These are phyloP conservation scores for Pyrenochaeta sp. DNA, from an alignment of 2,329 filamentous ascomycete species.

Conservation along the genomic window DNA sequence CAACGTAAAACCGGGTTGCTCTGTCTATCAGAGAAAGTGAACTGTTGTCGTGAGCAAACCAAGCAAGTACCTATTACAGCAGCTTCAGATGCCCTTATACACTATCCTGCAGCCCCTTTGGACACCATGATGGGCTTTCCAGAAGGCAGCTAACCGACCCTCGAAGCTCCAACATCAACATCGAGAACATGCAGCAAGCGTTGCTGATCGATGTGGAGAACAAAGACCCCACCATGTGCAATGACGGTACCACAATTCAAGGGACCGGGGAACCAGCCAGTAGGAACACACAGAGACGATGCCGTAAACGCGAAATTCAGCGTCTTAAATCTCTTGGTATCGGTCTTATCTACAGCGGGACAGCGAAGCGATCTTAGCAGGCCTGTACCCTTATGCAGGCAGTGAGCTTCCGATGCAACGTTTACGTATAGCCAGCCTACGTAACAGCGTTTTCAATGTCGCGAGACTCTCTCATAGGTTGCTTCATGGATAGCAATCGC, in stretches of 20 bases:
- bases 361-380: conserved; percentile 9
- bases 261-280: conserved; percentile 27
- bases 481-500: not conserved
- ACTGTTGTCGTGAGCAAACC: no score
- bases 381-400: conserved; percentile 26
- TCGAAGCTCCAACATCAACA: not conserved
- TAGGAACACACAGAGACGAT: conserved; percentile 17
- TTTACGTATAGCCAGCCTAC: conserved; percentile 29
- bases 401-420: conserved; percentile 24
- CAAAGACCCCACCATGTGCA: conserved; percentile 38
- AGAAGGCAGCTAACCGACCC: conserved; percentile 8
- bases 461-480: conserved; percentile 17
- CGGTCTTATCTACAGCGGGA: conserved; percentile 37
- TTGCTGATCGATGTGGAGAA: conserved; percentile 18
- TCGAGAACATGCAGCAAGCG: conserved; percentile 5
- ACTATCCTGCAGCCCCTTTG: not conserved
- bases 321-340: conserved; percentile 14
- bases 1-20: no score
- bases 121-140: conserved; percentile 24
- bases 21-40: no score
- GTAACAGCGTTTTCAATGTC: conserved; percentile 17
- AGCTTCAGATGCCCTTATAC: no score
- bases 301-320: conserved; percentile 33
- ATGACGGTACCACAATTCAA: conserved; percentile 25
- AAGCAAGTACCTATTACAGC: no score